These are phyloP conservation scores for Wickerhamomyces sp. DNA, from an alignment of 1,139 yeast genomes.

Conservation along the genomic window DNA sequence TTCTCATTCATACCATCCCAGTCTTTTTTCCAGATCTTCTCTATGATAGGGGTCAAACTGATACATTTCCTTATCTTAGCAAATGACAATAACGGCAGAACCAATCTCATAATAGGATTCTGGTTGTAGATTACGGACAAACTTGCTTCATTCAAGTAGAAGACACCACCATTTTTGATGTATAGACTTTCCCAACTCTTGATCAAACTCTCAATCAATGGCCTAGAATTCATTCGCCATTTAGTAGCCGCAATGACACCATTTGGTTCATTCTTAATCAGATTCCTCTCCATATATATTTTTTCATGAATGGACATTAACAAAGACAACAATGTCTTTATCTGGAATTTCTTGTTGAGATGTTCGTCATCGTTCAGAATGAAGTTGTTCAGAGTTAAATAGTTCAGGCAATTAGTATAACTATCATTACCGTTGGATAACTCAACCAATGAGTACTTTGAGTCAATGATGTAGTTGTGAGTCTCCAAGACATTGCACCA, in stretches of 20 bases:
- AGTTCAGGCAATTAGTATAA: conserved; percentile 44
- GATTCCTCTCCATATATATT: conserved; percentile 47
- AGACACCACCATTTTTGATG: conserved; percentile 55
- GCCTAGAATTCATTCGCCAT: conserved; percentile 62
- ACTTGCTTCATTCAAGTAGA: conserved; percentile 45
- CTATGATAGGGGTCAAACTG: conserved; percentile 51
- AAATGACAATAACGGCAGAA: conserved; percentile 57
- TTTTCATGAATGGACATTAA: conserved; percentile 71
- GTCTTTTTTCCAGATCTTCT: conserved; percentile 54
- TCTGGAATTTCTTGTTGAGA: conserved; percentile 38
- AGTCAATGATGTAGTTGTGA: conserved; percentile 35
- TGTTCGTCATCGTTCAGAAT: conserved; percentile 31
- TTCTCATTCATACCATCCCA: conserved; percentile 60
- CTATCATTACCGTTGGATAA: conserved; percentile 54
- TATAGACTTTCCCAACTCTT: conserved; percentile 64
- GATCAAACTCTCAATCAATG: conserved; percentile 47
- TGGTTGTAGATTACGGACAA: conserved; percentile 41
- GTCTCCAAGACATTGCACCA: conserved; percentile 46
- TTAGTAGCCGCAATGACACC: conserved; percentile 37
- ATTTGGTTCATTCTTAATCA: conserved; percentile 29
- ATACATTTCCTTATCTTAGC: conserved; percentile 61
- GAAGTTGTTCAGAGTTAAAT: conserved; percentile 40
- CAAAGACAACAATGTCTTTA: conserved; percentile 56
- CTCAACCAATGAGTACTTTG: conserved; percentile 47
- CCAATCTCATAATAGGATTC: conserved; percentile 54